phyloP scores from a whole-genome alignment of 2,329 filamentous ascomycete genomes.

The Aspergillus neotritici region DNA sequence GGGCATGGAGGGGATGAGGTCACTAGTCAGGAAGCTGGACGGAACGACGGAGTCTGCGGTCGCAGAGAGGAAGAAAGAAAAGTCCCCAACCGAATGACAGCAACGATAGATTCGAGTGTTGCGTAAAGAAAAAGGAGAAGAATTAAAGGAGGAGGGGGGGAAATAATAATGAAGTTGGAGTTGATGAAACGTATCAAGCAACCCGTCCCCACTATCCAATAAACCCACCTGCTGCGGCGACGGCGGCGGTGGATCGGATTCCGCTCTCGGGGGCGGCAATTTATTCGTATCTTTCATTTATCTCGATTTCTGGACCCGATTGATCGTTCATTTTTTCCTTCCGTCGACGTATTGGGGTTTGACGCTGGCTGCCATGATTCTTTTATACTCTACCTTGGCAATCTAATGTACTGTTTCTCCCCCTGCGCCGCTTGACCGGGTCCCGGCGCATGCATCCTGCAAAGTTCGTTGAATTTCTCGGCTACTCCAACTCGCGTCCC shows the following conservation, averaged over 20 bases:
- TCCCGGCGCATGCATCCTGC: background rate
- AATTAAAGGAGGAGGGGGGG: slow-evolving; percentile 1
- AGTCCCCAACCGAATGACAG: background rate
- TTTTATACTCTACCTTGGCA: too few species aligned
- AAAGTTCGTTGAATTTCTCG: background rate
- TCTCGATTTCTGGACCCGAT: too few species aligned
- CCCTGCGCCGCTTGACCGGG: too few species aligned
- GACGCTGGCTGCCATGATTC: too few species aligned
- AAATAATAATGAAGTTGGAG: slow-evolving; percentile 6
- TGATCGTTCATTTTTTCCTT: too few species aligned
- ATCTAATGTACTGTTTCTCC: too few species aligned
- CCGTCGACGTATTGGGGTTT: too few species aligned
- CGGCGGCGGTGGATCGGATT: slow-evolving; percentile 7
- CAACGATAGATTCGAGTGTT: slow-evolving; percentile 1
- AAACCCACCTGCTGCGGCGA: slow-evolving; percentile 4
- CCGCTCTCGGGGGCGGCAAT: background rate
- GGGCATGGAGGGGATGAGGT: slow-evolving; percentile 7
- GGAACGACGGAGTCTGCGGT: slow-evolving; percentile 4
- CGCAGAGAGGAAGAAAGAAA: background rate
- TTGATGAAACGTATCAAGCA: slow-evolving; percentile 21
- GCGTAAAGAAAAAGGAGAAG: background rate
- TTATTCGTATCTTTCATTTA: background rate
- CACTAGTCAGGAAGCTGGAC: slow-evolving; percentile 9
- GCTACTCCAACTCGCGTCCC: too few species aligned
- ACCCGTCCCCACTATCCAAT: slow-evolving; percentile 13